phyloP scores from a whole-genome alignment of 2,329 filamentous ascomycete genomes.

The Monilinia fructigena region DNA sequence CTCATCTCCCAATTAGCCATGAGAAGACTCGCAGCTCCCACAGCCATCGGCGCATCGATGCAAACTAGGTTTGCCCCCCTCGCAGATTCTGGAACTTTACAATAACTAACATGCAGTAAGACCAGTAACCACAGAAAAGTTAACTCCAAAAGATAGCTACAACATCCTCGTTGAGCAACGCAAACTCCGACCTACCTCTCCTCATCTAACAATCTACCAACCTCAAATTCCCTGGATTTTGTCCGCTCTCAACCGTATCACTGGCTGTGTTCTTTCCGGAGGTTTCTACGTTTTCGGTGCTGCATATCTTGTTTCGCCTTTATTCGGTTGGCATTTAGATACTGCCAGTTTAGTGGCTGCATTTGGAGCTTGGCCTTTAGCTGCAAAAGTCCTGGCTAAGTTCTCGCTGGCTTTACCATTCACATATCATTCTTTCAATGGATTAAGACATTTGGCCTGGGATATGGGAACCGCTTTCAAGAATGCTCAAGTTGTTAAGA shows the following conservation, averaged over 20 bases:
- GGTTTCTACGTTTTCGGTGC: conserved; percentile 65
- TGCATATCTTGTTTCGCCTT: conserved; percentile 63
- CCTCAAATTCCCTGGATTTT: conserved; percentile 69
- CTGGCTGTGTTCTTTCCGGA: conserved; percentile 59
- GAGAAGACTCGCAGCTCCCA: conserved; percentile 43
- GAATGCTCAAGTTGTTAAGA: conserved; percentile 63
- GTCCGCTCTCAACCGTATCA: conserved; percentile 62
- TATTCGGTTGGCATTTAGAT: conserved; percentile 67
- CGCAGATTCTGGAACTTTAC: conserved; percentile 5
- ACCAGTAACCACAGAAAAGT: conserved; percentile 48
- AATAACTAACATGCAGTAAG: conserved; percentile 38
- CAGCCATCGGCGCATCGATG: conserved; percentile 44
- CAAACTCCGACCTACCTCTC: conserved; percentile 63
- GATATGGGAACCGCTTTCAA: conserved; percentile 61
- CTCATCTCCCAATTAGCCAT: conserved; percentile 42
- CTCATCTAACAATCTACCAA: conserved; percentile 68
- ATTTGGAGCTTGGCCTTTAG: conserved; percentile 60
- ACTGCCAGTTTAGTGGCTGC: conserved; percentile 61
- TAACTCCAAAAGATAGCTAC: conserved; percentile 46
- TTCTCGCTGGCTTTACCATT: conserved; percentile 60
- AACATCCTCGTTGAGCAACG: conserved; percentile 67
- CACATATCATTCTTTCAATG: conserved; percentile 67
- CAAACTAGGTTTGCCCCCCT: conserved; percentile 48
- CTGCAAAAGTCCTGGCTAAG: conserved; percentile 60
- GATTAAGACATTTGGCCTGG: conserved; percentile 70